Evolutionary conservation across 768 basidiomycete genomes (phyloP).

Genomic region (Psilocybe subaeruginosa): DNA sequence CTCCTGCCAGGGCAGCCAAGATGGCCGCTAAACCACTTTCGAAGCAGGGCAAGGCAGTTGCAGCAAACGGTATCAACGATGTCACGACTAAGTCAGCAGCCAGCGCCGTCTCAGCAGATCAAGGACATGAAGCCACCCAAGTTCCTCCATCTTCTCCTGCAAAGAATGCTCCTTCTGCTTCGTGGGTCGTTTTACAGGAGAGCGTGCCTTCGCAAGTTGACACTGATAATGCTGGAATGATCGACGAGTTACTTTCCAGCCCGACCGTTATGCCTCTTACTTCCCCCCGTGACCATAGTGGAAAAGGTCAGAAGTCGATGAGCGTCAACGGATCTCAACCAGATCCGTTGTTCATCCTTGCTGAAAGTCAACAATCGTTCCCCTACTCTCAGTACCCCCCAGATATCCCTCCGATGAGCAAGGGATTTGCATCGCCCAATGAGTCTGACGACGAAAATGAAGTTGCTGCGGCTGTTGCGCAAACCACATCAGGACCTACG

Average conservation of each 20-base stretch:
- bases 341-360: slow-evolving; percentile 51
- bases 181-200: slow-evolving; percentile 21
- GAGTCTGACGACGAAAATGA: slow-evolving; percentile 46
- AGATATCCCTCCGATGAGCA: slow-evolving; percentile 18
- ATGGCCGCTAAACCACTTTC: slow-evolving; percentile 11
- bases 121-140: background rate
- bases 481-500: slow-evolving; percentile 4
- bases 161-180: slow-evolving; percentile 6
- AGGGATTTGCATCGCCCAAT: slow-evolving; percentile 26
- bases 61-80: background rate
- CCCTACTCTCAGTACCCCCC: slow-evolving; percentile 53
- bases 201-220: slow-evolving; percentile 15
- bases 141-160: background rate
- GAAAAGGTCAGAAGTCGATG: slow-evolving; percentile 7
- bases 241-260: slow-evolving; percentile 34
- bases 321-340: slow-evolving; percentile 10
- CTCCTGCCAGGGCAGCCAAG: slow-evolving; percentile 6
- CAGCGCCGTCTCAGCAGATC: background rate
- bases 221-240: slow-evolving; percentile 24
- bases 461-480: slow-evolving; percentile 32
- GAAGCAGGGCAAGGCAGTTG: slow-evolving; percentile 5
- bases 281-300: background rate
- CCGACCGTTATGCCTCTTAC: slow-evolving; percentile 11
- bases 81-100: background rate
- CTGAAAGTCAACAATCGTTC: slow-evolving; percentile 55